Evolutionary conservation across 345 rosid species (phyloP).

Genomic region (Boechera stricta): DNA sequence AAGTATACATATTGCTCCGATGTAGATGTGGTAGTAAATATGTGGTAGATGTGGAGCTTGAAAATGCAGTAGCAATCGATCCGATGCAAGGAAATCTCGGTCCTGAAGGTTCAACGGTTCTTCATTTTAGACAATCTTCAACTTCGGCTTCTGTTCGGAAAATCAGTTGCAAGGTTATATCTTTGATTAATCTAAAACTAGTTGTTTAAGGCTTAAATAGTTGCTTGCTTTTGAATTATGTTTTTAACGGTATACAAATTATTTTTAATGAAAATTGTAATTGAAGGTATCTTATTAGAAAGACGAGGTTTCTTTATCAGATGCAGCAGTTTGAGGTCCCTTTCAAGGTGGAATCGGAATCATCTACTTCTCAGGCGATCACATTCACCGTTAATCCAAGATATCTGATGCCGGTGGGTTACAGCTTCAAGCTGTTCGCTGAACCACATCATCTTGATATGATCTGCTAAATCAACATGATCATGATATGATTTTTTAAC

Average conservation of each 20-base stretch:
- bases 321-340: conserved; percentile 84
- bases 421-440: conserved; percentile 51
- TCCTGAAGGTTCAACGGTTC: conserved; percentile 65
- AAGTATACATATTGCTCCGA: conserved; percentile 6
- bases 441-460: conserved; percentile 34
- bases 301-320: no score
- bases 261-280: background rate
- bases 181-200: background rate
- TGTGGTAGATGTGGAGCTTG: conserved; percentile 72
- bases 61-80: conserved; percentile 57
- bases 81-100: conserved; percentile 74
- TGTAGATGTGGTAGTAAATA: no score
- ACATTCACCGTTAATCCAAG: conserved; percentile 64
- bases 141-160: conserved; percentile 61
- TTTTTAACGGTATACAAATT: background rate
- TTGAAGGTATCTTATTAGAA: no score
- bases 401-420: conserved; percentile 50
- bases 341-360: conserved; percentile 54
- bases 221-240: background rate
- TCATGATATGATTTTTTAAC: no score
- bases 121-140: conserved; percentile 66
- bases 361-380: conserved; percentile 45
- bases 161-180: conserved; percentile 80
- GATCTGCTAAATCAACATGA: background rate
- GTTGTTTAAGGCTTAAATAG: background rate